Evolutionary conservation across 139 green algal genomes (phyloP), one percentile per base, ranked within the genome.

Genomic region (Micractinium conductrix): DNA sequence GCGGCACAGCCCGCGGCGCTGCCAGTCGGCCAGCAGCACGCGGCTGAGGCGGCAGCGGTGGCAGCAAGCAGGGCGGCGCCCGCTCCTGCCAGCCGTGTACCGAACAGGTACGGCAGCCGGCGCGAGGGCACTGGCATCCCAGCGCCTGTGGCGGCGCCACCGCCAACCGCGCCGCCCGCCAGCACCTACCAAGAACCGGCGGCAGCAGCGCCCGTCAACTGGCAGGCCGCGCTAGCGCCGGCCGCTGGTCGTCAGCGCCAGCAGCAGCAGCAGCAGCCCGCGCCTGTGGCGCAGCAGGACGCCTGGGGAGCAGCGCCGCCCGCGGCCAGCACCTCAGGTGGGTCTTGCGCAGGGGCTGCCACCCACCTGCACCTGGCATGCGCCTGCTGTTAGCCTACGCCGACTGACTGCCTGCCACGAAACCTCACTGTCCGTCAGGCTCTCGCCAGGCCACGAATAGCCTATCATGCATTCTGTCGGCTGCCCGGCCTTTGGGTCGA

Each of bases 241-340:
- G n/a, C n/a, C n/a, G n/a, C n/a, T n/a, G n/a, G n/a, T n/a, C n/a
- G 12, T 30, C n/a, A 72, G 33, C 65, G 65, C 12, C 65, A 38
- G 33, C 65, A 28, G 65, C 65, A 72, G 65, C 33, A 26, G 33
- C 65, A 72, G 65, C 65, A 72, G 65, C 65, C 24, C 33, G 33
- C 65, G 35, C 65, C 33, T 44, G n/a, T 43, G 65, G 33, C 42
- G 33, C 65, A 72, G 65, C 65, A 72, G 65, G 33, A 72, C 7
- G 43, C 14, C 35, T 48, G 74, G 33, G 28, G 65, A 16, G 37
- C 65, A 3, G 22, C 71, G 10, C 71, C 42, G 8, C 30, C 42
- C 42, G 71, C 71, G 26, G 40, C 35, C 71, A 55, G 71, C 71
- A 78, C 40, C 43, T 78, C 71, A 35, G 71, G 71, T 78, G 71